Evolutionary conservation across 2,329 filamentous ascomycete species (phyloP).

Genomic region (Botrytis pseudocinerea): DNA sequence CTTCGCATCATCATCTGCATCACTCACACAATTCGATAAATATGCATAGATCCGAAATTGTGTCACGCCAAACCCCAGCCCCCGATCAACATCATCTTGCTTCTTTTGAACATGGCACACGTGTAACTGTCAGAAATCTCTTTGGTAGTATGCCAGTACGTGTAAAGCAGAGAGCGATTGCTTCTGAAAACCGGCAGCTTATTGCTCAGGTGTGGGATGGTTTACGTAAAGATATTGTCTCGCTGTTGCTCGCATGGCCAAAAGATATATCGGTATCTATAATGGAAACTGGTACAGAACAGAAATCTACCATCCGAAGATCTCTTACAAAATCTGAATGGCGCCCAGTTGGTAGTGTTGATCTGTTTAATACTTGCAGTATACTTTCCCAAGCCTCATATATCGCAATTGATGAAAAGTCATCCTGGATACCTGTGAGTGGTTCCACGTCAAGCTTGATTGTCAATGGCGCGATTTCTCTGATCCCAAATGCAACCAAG

Average conservation of each 20-base stretch:
- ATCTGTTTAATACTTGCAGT: conserved; percentile 44
- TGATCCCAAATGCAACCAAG: conserved; percentile 68
- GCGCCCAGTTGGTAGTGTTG: conserved; percentile 17
- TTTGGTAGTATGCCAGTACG: conserved; percentile 92
- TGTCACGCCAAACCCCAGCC: conserved; percentile 65
- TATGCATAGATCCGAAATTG: conserved; percentile 67
- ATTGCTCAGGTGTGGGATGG: conserved; percentile 60
- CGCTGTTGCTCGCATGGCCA: conserved; percentile 71
- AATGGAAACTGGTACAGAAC: conserved; percentile 47
- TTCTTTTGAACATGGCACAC: conserved; percentile 67
- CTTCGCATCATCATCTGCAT: conserved; percentile 65
- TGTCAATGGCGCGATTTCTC: conserved; percentile 71
- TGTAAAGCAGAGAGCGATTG: conserved; percentile 71
- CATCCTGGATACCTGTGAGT: conserved; percentile 69
- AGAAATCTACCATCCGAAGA: conserved; percentile 35
- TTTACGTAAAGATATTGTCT: conserved; percentile 49
- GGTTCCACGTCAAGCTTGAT: conserved; percentile 63
- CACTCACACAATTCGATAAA: conserved; percentile 64
- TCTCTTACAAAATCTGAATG: neutral
- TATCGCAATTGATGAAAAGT: conserved; percentile 52
- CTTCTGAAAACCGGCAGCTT: conserved; percentile 52
- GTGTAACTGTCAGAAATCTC: conserved; percentile 72
- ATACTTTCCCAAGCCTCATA: conserved; percentile 68
- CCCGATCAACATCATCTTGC: conserved; percentile 57
- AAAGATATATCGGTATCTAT: conserved; percentile 57